These are phyloP conservation scores for Fusarium nelsonii DNA, from an alignment of 2,329 filamentous ascomycete species.

Conservation along the genomic window DNA sequence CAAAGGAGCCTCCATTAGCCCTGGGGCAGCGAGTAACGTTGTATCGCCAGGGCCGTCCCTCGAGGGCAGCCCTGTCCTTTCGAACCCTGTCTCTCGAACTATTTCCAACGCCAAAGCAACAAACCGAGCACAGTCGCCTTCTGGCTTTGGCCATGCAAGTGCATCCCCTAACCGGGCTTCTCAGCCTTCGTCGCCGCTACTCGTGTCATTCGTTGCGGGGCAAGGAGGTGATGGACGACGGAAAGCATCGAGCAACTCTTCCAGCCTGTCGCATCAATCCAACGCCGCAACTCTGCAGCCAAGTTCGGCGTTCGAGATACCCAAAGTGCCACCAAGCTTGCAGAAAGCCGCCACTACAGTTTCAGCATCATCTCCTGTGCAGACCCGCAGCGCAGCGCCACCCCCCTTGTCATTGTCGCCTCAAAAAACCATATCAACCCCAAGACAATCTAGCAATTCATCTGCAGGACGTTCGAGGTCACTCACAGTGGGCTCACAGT, in stretches of 20 bases:
- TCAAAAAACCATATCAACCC: slow-evolving; percentile 71
- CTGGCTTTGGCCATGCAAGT: slow-evolving; percentile 80
- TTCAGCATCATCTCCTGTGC: slow-evolving; percentile 69
- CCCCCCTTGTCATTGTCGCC: slow-evolving; percentile 69
- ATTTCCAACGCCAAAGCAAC: slow-evolving; percentile 84
- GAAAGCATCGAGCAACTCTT: slow-evolving; percentile 92
- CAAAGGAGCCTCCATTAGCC: slow-evolving; percentile 63
- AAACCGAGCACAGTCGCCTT: slow-evolving; percentile 88
- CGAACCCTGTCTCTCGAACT: slow-evolving; percentile 83
- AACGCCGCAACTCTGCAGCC: slow-evolving; percentile 71
- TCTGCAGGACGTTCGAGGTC: slow-evolving; percentile 82
- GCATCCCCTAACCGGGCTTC: slow-evolving; percentile 89
- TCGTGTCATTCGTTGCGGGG: slow-evolving; percentile 94
- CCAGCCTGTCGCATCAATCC: slow-evolving; percentile 84
- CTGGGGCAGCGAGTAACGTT: slow-evolving; percentile 56
- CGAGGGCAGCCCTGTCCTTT: slow-evolving; percentile 86
- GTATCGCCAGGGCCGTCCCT: slow-evolving; percentile 76
- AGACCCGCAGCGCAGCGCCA: slow-evolving; percentile 64
- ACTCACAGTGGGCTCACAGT: slow-evolving; percentile 93
- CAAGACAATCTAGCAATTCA: slow-evolving; percentile 70
- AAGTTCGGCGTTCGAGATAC: slow-evolving; percentile 77
- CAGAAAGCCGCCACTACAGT: slow-evolving; percentile 71
- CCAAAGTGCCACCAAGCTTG: slow-evolving; percentile 70
- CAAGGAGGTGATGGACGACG: slow-evolving; percentile 81
- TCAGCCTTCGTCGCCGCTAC: slow-evolving; percentile 76